phyloP scores from a whole-genome alignment of 1,139 yeast genomes.

The Keqinozyma sinolaborantium region DNA sequence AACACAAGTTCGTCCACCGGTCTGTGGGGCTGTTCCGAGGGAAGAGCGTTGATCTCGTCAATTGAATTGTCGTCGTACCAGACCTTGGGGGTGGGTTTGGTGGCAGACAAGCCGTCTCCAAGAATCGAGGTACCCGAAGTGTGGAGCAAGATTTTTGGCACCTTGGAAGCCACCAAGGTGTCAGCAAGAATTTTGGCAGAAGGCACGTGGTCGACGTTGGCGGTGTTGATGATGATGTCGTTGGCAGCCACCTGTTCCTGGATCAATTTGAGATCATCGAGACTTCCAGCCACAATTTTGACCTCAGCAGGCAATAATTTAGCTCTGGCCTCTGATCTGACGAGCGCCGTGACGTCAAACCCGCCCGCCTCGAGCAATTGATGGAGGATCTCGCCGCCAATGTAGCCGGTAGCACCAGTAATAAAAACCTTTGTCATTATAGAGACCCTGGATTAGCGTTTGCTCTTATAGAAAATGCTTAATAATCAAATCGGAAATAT shows the following conservation, averaged over 20 bases:
- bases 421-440: slow-evolving; percentile 15
- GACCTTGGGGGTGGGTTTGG: slow-evolving; percentile 18
- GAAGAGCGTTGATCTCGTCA: slow-evolving; percentile 25
- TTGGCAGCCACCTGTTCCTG: slow-evolving; percentile 16
- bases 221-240: slow-evolving; percentile 34
- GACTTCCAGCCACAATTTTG: slow-evolving; percentile 16
- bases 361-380: slow-evolving; percentile 16
- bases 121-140: slow-evolving; percentile 38
- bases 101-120: slow-evolving; percentile 21
- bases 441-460: no score
- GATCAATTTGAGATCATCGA: slow-evolving; percentile 20
- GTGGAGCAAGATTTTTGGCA: slow-evolving; percentile 28
- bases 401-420: slow-evolving; percentile 39
- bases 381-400: slow-evolving; percentile 31
- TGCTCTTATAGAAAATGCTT: no score
- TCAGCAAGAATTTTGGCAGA: slow-evolving; percentile 22
- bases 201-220: slow-evolving; percentile 32
- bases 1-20: slow-evolving; percentile 31
- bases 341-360: slow-evolving; percentile 20
- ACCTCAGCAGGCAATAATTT: slow-evolving; percentile 15
- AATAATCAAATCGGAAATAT: not conserved
- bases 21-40: slow-evolving; percentile 31
- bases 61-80: slow-evolving; percentile 27
- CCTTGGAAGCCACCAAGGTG: slow-evolving; percentile 14
- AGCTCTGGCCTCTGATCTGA: slow-evolving; percentile 22